Evolutionary conservation across 2,329 filamentous ascomycete species (phyloP), one percentile per base, ranked within the genome.

Genomic region (Fusarium sp.): DNA sequence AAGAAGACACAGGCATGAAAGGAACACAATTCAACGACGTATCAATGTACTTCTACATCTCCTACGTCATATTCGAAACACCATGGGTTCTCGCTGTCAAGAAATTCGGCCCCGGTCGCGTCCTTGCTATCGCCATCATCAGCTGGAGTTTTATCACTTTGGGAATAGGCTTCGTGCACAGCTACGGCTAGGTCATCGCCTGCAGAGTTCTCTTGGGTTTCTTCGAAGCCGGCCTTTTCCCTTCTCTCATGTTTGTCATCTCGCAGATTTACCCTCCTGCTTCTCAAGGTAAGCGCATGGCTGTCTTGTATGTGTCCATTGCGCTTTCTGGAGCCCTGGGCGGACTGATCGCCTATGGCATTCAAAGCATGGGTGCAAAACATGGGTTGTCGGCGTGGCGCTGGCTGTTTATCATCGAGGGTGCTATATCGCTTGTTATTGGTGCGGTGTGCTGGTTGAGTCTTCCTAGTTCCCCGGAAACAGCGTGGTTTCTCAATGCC

Each of bases 391-490:
- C 77, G 2, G 83, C 84, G 1, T 86, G 84, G 84, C 69, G 83
- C 53, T 86, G 84, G 84, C 73, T 85, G 0, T 86, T 86, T 58
- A 83, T 84, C 34, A 76, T 82, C 0, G 83, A 85, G 57, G 81
- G 82, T 3, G 62, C 77, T 2, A 70, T 79, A 4, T 79, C 80
- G 4, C 53, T 80, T 0, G 60, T 71, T 6, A 57, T 80, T 11
- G 74, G 76, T 2, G 65, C 72, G 23, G 53, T 64, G 5, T 73
- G 74, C 31, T 80, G 80, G 75, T 77, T 79, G 58, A 80, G 83
- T 67, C 79, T 86, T 5, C 81, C 81, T 0, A 82, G 83, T 53
- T 82, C 79, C 23, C 82, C 84, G 0, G 77, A 80, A 34, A 81
- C 74, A 3, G 81, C 83, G 7, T 80, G 78, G 63, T 85, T 83